Base-by-base conservation (phyloP, 345 rosid species). In the Tarenaya hassleriana region DNA sequence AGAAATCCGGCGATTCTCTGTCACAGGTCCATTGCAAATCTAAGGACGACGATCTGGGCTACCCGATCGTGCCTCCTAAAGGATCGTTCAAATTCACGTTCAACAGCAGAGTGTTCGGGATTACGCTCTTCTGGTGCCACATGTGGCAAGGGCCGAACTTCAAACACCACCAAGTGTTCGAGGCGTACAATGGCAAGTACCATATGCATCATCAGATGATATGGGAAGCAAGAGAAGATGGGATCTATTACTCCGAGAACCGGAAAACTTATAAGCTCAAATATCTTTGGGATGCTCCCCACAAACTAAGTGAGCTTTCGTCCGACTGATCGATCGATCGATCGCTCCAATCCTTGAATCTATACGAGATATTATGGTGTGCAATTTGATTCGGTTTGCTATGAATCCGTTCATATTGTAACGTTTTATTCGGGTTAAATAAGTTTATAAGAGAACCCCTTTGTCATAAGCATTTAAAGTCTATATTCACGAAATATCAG, bases 151-250 rank as follows among this genome's bases (percentile, higher is more conserved):
- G 57, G 41, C 64, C 64, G 17, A n/a, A 41, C 14, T 60, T 5
- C 7, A 50, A 50, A 33, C 7, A 38, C 7, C 64, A 60, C 8
- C 18, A 41, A 19, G 8, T 17, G 2, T 60, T 60, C 19, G 64
- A 17, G 39, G 56, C 56, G n/a, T n/a, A n/a, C n/a, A n/a, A n/a
- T n/a, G n/a, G n/a, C n/a, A n/a, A n/a, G n/a, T n/a, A n/a, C n/a
- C n/a, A n/a, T n/a, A n/a, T n/a, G n/a, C n/a, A n/a, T 37, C 48
- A 59, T n/a, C n/a, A 14, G 31, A 3, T 38, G 19, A 0, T 47
- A 8, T 58, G 63, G 63, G 10, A 47, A 12, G 63, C 13, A 24
- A 58, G 55, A 58, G 48, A 58, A 1, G 55, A 59, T 59, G 63
- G 63, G 4, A 14, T 59, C 11, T 49, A 59, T 9, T 29, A 1